Conservation (phyloP, 2,329 filamentous ascomycete genomes). For the Parafenestella ontariensis region DNA sequence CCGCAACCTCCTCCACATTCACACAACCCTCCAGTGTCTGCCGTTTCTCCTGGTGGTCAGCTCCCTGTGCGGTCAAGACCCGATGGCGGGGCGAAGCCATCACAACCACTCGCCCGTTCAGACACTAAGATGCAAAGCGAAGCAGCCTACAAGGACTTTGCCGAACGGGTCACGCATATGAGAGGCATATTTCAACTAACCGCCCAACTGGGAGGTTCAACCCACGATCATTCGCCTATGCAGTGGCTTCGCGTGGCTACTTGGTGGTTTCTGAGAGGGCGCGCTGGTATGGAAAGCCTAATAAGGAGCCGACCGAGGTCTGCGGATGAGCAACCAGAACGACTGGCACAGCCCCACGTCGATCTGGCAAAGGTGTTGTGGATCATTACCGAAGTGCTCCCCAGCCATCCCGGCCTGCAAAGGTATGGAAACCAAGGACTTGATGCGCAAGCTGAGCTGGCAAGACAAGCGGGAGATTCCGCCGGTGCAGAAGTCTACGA, state of each 20-base stretch:
- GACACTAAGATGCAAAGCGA: conserved; percentile 44
- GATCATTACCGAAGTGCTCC: conserved; percentile 63
- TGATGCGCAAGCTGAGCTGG: conserved; percentile 47
- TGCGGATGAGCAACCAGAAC: conserved; percentile 59
- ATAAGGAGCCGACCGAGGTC: conserved; percentile 69
- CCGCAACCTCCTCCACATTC: conserved; percentile 16
- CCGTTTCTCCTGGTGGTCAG: conserved; percentile 15
- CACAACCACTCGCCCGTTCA: conserved; percentile 33
- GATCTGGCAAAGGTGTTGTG: conserved; percentile 87
- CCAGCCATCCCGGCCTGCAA: conserved; percentile 40
- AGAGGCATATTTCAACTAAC: conserved; percentile 79
- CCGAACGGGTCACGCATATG: conserved; percentile 73
- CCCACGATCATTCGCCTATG: conserved; percentile 67
- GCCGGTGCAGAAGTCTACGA: conserved; percentile 57
- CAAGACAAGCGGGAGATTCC: conserved; percentile 53
- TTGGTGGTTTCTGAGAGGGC: conserved; percentile 91
- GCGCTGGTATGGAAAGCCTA: conserved; percentile 74
- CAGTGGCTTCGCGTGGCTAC: conserved; percentile 76
- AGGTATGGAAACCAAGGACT: conserved; percentile 33
- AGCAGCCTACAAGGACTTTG: conserved; percentile 71
- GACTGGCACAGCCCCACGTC: conserved; percentile 76
- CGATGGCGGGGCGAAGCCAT: conserved; percentile 17
- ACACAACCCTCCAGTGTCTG: conserved; percentile 10
- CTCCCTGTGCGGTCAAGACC: conserved; percentile 25
- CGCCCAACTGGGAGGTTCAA: conserved; percentile 73